A percentile compares a stretch with the other conserved stretches of the same genome.
These are phyloP conservation scores for Pythium utonaiense DNA, from an alignment of 352 stramenopile genomes.

Conservation along the genomic window DNA sequence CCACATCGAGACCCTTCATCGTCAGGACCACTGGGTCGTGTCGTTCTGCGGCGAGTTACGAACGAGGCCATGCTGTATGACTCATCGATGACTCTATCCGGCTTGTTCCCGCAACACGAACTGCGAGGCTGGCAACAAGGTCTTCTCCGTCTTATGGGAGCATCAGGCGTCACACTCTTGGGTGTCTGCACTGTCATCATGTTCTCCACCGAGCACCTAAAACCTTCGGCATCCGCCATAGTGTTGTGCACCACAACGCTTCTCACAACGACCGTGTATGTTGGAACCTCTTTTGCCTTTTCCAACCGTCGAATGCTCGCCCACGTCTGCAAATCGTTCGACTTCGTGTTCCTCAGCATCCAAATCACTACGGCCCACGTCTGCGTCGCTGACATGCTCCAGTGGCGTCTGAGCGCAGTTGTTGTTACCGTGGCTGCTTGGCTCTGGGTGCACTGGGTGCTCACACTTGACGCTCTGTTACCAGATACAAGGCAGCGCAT, in stretches of 20 bases:
- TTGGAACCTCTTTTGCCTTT: neutral
- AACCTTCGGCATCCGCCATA: too few relatives aligned
- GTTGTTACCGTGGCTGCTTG: neutral
- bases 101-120: too few relatives aligned
- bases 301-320: slow-evolving; percentile 13
- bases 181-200: too few relatives aligned
- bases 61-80: neutral
- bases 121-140: too few relatives aligned
- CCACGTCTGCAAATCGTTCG: slow-evolving; percentile 8
- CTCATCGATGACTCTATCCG: neutral
- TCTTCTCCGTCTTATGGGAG: neutral
- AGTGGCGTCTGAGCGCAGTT: neutral
- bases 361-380: slow-evolving; percentile 18
- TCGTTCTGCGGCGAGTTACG: too few relatives aligned
- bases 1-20: too few relatives aligned
- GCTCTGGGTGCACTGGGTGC: slow-evolving; percentile 20
- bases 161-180: neutral
- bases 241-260: too few relatives aligned
- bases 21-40: too few relatives aligned
- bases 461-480: slow-evolving; percentile 16
- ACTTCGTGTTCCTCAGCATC: slow-evolving; percentile 21
- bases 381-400: slow-evolving; percentile 15
- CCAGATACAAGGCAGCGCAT: slow-evolving; percentile 6
- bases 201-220: too few relatives aligned
- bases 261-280: neutral